Evolutionary conservation across 352 stramenopile genomes (phyloP).

Genomic region (Phytophthora sansomeana): DNA sequence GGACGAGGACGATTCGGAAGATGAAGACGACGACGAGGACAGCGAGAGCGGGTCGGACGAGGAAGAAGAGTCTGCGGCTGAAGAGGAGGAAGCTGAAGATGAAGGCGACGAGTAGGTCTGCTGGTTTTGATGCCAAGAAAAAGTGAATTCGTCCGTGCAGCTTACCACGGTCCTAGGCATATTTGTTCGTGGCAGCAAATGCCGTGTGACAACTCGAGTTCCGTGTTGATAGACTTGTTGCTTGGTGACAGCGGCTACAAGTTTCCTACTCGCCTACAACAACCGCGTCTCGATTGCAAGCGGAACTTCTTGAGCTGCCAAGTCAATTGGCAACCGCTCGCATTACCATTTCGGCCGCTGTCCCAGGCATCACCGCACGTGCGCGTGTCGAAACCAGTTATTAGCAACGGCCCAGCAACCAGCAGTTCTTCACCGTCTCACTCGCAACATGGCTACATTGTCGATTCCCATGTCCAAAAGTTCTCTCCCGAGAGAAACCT

Average conservation of each 20-base stretch:
- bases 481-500: constrained; percentile 17
- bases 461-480: constrained; percentile 5
- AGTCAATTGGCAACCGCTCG: too few relatives aligned
- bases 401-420: constrained; percentile 1
- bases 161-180: too few relatives aligned
- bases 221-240: too few relatives aligned
- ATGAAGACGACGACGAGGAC: constrained; percentile 35
- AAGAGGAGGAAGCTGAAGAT: constrained; percentile 23
- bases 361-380: constrained; percentile 10
- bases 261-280: too few relatives aligned
- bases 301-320: too few relatives aligned
- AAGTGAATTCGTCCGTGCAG: too few relatives aligned
- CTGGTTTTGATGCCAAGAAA: neutral
- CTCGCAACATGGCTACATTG: constrained; percentile 14
- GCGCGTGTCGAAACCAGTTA: constrained; percentile 19
- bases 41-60: constrained; percentile 37
- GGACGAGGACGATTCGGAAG: constrained; percentile 44
- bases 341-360: neutral
- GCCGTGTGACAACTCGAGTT: too few relatives aligned
- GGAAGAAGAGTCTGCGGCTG: constrained; percentile 30
- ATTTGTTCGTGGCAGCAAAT: too few relatives aligned
- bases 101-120: constrained; percentile 24
- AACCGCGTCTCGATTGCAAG: too few relatives aligned
- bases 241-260: too few relatives aligned
- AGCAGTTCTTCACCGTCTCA: too few relatives aligned